Conservation (phyloP, 495 filamentous ascomycete genomes). For the Hypoxylon lienhwacheense region DNA sequence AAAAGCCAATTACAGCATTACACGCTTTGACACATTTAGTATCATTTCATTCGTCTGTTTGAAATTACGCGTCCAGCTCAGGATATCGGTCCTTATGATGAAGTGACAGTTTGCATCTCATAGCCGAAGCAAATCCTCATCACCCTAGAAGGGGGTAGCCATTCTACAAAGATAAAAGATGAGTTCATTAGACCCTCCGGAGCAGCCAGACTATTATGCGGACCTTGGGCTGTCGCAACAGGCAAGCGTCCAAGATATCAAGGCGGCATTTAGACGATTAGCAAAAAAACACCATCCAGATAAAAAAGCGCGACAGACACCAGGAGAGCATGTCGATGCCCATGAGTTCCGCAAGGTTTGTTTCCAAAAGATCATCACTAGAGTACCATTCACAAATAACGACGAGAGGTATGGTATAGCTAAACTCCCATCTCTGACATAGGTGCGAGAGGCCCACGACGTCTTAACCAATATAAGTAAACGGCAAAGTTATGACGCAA, state of each 20-base stretch:
- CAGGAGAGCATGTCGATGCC: slow-evolving; percentile 23
- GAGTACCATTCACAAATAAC: too few species aligned
- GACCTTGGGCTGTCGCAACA: slow-evolving; percentile 18
- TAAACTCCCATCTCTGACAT: background rate
- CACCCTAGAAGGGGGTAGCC: background rate
- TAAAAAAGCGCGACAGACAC: slow-evolving; percentile 25
- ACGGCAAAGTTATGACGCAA: slow-evolving; percentile 10
- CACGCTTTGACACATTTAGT: slow-evolving; percentile 4
- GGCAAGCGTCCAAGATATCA: slow-evolving; percentile 24
- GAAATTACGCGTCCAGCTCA: background rate
- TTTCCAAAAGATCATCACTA: background rate
- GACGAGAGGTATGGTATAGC: background rate
- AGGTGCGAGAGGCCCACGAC: slow-evolving; percentile 29
- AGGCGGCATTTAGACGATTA: slow-evolving; percentile 14
- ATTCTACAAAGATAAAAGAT: slow-evolving; percentile 5
- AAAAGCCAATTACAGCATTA: slow-evolving; percentile 2
- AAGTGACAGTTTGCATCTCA: background rate
- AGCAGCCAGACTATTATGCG: slow-evolving; percentile 19
- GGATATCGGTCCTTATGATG: background rate
- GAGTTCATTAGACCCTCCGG: background rate
- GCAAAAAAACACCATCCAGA: slow-evolving; percentile 28
- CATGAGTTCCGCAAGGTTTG: slow-evolving; percentile 29
- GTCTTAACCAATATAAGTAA: slow-evolving; percentile 4
- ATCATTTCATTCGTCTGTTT: background rate
- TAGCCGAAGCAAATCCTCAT: background rate